phyloP scores from a whole-genome alignment of 2,329 filamentous ascomycete species.

The Talaromyces sp. region DNA sequence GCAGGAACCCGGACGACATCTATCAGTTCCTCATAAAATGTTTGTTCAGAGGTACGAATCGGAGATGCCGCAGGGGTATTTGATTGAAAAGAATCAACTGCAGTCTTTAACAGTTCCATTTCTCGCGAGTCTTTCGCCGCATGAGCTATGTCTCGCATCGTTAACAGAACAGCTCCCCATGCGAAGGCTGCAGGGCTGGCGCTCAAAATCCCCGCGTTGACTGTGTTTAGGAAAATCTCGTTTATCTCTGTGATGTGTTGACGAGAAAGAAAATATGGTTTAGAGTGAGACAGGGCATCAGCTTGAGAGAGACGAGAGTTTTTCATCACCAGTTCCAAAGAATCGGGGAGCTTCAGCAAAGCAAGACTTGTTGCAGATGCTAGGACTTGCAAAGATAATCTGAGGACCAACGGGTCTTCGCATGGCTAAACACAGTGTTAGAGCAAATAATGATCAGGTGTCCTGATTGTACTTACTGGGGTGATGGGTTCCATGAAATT shows the following conservation, averaged over 20 bases:
- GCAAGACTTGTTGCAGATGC: constrained; percentile 66
- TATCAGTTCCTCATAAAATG: constrained; percentile 45
- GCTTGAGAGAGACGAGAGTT: constrained; percentile 17
- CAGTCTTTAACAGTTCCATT: constrained; percentile 37
- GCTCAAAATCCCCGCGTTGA: constrained; percentile 52
- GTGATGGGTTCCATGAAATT: constrained; percentile 65
- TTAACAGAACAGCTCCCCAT: constrained; percentile 73
- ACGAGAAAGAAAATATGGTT: constrained; percentile 65
- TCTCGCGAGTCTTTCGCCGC: constrained; percentile 55
- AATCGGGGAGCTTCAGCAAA: constrained; percentile 64
- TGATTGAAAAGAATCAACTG: constrained; percentile 36
- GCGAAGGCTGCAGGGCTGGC: constrained; percentile 72
- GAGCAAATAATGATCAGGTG: constrained; percentile 3
- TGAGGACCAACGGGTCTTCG: constrained; percentile 32
- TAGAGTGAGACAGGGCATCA: constrained; percentile 31
- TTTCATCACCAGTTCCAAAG: constrained; percentile 49
- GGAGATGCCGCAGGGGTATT: constrained; percentile 29
- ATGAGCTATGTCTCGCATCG: constrained; percentile 61
- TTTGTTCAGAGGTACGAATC: constrained; percentile 30
- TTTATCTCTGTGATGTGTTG: constrained; percentile 70
- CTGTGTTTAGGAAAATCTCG: constrained; percentile 60
- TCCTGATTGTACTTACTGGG: constrained; percentile 43
- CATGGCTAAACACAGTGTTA: constrained; percentile 27
- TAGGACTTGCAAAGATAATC: constrained; percentile 63
- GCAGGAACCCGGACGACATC: constrained; percentile 39